phyloP scores from a whole-genome alignment of 2,329 filamentous ascomycete genomes.

The Phialocephala subalpina region DNA sequence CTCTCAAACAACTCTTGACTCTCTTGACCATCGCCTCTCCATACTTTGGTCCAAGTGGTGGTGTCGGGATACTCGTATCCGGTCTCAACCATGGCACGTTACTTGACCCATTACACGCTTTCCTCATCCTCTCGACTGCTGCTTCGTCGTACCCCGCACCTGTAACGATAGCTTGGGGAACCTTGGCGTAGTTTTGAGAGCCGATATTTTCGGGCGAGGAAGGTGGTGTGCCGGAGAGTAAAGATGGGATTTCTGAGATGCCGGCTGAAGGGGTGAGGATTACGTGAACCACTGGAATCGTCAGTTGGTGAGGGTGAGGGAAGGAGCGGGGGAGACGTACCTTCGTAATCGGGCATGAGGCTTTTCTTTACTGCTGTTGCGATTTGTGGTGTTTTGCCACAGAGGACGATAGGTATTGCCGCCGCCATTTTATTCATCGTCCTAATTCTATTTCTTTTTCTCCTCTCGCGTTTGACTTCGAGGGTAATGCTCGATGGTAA shows the following conservation, averaged over 20 bases:
- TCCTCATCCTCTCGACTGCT: slow-evolving; percentile 27
- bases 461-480: not conserved
- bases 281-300: slow-evolving; percentile 24
- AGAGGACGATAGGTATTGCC: slow-evolving; percentile 19
- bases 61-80: slow-evolving; percentile 28
- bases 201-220: slow-evolving; percentile 11
- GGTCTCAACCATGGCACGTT: slow-evolving; percentile 33
- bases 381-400: slow-evolving; percentile 19
- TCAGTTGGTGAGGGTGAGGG: not conserved
- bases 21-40: slow-evolving; percentile 30
- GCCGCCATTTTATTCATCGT: not conserved
- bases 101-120: slow-evolving; percentile 24
- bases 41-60: slow-evolving; percentile 33
- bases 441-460: not conserved
- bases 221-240: slow-evolving; percentile 21
- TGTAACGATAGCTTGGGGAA: slow-evolving; percentile 19
- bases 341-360: slow-evolving; percentile 27
- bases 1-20: slow-evolving; percentile 29
- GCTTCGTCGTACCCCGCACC: slow-evolving; percentile 28
- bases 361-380: slow-evolving; percentile 21
- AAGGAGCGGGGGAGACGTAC: not conserved
- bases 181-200: slow-evolving; percentile 19
- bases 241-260: slow-evolving; percentile 17
- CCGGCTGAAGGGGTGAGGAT: slow-evolving; percentile 18
- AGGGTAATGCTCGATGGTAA: not conserved